Conservation (phyloP, 2,329 filamentous ascomycete genomes). For the Aspergillus sp. region DNA sequence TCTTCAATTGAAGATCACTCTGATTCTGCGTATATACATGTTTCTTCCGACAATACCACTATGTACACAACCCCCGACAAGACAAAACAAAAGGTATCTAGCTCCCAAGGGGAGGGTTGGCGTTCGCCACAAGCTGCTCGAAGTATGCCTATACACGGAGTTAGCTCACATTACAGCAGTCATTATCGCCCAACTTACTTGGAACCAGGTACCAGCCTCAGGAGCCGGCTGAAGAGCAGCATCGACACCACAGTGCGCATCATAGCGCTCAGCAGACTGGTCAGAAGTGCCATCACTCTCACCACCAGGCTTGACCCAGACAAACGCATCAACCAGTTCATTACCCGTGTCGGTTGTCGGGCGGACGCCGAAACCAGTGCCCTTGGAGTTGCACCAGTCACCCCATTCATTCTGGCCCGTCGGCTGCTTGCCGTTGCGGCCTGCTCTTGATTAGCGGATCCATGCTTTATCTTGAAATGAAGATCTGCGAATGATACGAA, state of each 20-base stretch:
- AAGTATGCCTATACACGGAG: constrained; percentile 31
- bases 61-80: constrained; percentile 7
- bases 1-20: neutral
- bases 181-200: constrained; percentile 45
- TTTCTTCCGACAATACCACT: neutral
- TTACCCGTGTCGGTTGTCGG: constrained; percentile 66
- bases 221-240: constrained; percentile 67
- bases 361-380: constrained; percentile 67
- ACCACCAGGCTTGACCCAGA: constrained; percentile 72
- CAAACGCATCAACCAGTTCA: constrained; percentile 65
- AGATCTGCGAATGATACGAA: constrained; percentile 28
- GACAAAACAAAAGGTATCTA: constrained; percentile 4
- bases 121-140: constrained; percentile 33
- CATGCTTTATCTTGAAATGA: too few relatives aligned
- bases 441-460: constrained; percentile 33
- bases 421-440: constrained; percentile 66
- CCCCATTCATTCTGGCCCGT: constrained; percentile 62
- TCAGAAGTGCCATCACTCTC: constrained; percentile 59
- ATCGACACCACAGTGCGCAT: constrained; percentile 58
- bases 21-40: neutral
- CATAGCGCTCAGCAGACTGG: constrained; percentile 56
- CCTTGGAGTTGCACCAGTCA: constrained; percentile 70
- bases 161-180: constrained; percentile 18
- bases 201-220: constrained; percentile 71
- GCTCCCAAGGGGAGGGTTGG: constrained; percentile 29